Conservation (phyloP, 2,329 filamentous ascomycete species). For the Paramyrothecium sp. region DNA sequence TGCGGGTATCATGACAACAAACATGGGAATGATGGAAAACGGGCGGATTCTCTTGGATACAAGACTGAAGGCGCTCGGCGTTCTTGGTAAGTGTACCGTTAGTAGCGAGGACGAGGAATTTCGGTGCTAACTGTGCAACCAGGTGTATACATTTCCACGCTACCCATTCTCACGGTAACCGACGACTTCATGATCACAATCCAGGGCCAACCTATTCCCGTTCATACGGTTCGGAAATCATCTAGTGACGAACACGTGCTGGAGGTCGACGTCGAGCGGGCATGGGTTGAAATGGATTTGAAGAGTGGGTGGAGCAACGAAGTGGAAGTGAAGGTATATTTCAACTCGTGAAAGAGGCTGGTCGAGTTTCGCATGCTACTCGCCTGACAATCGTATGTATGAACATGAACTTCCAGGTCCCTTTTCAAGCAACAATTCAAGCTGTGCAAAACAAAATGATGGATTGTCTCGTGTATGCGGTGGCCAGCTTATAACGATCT, state of each 20-base stretch:
- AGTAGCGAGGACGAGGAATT: background rate
- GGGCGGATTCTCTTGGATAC: conserved; percentile 65
- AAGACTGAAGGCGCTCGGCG: conserved; percentile 76
- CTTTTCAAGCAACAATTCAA: background rate
- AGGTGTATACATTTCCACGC: conserved; percentile 73
- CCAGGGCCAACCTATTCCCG: conserved; percentile 67
- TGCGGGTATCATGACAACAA: conserved; percentile 69
- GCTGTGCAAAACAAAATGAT: too few relatives aligned
- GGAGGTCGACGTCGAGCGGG: conserved; percentile 72
- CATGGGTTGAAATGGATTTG: conserved; percentile 75
- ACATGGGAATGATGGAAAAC: conserved; percentile 51
- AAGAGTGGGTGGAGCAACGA: conserved; percentile 78
- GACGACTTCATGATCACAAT: conserved; percentile 74
- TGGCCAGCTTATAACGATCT: too few relatives aligned
- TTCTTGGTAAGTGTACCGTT: conserved; percentile 54
- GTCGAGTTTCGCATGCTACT: background rate
- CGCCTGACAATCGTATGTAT: background rate
- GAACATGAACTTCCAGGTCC: background rate
- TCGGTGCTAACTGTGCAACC: background rate
- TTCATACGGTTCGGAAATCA: conserved; percentile 61
- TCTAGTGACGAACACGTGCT: conserved; percentile 58
- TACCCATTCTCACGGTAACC: conserved; percentile 59
- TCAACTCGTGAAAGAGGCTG: conserved; percentile 16
- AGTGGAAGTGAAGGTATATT: conserved; percentile 64
- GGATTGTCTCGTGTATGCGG: too few relatives aligned